Percentiles rank a stretch among this genome's conserved stretches.
phyloP scores from a whole-genome alignment of 495 filamentous ascomycete genomes.

The Trichodelitschia bisporula region DNA sequence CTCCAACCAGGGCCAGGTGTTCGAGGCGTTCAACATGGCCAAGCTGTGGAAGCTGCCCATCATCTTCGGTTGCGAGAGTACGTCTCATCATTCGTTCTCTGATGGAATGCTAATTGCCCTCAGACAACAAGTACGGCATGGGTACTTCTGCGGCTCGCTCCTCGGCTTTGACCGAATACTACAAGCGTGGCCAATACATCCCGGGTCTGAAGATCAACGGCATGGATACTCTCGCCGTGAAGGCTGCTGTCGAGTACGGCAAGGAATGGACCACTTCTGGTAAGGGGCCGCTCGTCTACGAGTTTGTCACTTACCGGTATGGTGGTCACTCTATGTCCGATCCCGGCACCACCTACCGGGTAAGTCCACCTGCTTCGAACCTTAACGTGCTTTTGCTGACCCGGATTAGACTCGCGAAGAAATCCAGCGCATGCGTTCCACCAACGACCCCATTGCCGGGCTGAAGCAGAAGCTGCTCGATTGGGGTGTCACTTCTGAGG shows the following conservation, averaged over 20 bases:
- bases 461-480: conserved; percentile 95
- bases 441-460: conserved; percentile 92
- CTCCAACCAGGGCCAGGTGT: conserved; percentile 96
- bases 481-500: conserved; percentile 76
- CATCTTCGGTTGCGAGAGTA: conserved; percentile 96
- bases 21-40: conserved; percentile 99
- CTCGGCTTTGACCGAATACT: conserved; percentile 93
- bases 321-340: conserved; percentile 99
- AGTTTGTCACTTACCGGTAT: conserved; percentile 98
- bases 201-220: conserved; percentile 97
- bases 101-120: conserved; percentile 4
- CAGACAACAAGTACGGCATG: conserved; percentile 99
- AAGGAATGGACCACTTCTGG: conserved; percentile 59
- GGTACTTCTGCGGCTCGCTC: conserved; percentile 88
- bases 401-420: conserved; percentile 56
- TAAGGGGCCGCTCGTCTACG: conserved; percentile 82
- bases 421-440: conserved; percentile 96
- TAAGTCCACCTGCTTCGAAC: conserved; percentile 2
- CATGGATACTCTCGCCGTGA: conserved; percentile 97
- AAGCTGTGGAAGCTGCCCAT: conserved; percentile 94
- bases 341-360: conserved; percentile 90
- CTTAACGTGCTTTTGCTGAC: conserved; percentile 1
- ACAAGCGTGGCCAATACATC: conserved; percentile 99
- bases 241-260: conserved; percentile 79
- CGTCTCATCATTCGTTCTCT: background rate